These are phyloP conservation scores for Vitis hybrid DNA, from an alignment of 177 flowering plant species.

Conservation along the genomic window DNA sequence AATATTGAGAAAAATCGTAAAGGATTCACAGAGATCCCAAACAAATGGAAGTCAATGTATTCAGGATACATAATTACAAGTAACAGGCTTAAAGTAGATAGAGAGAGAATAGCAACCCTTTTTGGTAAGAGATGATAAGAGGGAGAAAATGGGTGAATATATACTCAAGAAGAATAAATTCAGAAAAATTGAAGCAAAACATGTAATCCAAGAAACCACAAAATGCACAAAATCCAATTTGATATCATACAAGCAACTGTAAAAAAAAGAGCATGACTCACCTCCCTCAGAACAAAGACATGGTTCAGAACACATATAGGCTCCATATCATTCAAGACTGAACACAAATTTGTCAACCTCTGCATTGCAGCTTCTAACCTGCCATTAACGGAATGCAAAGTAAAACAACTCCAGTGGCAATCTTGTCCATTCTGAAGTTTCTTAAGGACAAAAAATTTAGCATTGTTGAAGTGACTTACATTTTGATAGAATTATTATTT, in stretches of 20 bases:
- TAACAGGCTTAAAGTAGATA: too few relatives aligned
- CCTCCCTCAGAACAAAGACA: constrained; percentile 97
- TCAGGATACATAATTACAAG: too few relatives aligned
- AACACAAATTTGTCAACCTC: constrained; percentile 92
- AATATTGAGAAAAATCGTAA: too few relatives aligned
- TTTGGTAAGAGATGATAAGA: too few relatives aligned
- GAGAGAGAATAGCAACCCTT: too few relatives aligned
- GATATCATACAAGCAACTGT: neutral
- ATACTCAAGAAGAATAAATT: too few relatives aligned
- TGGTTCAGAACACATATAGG: constrained; percentile 98
- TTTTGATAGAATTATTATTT: constrained; percentile 75
- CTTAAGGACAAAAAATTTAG: neutral
- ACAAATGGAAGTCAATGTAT: too few relatives aligned
- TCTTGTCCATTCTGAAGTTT: constrained; percentile 2
- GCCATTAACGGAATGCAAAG: constrained; percentile 25
- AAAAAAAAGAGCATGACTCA: constrained; percentile 20
- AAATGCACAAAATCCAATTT: too few relatives aligned
- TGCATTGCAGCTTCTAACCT: constrained; percentile 99
- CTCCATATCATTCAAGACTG: constrained; percentile 98
- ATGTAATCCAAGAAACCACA: too few relatives aligned
- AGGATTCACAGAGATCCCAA: too few relatives aligned
- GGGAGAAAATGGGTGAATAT: too few relatives aligned
- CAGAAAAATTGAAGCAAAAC: too few relatives aligned
- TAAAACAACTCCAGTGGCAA: neutral
- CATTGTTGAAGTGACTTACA: constrained; percentile 41